These are phyloP conservation scores for Trifolium subterraneum DNA, from an alignment of 306 rosid genomes.

Conservation along the genomic window DNA sequence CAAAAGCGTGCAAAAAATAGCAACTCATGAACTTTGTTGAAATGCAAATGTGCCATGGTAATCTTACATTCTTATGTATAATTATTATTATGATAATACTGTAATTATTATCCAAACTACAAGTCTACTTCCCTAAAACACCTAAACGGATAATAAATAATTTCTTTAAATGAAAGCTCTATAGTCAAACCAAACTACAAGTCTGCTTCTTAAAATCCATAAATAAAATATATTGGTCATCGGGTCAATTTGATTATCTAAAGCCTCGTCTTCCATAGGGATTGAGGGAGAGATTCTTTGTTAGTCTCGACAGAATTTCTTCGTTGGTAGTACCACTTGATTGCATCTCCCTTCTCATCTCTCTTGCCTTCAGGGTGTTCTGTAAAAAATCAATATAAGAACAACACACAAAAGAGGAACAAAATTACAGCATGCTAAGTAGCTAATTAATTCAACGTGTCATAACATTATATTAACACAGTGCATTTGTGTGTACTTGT, in stretches of 20 bases:
- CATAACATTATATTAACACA: too few relatives aligned
- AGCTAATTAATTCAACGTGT: neutral
- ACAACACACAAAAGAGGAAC: neutral
- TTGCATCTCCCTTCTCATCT: constrained; percentile 43
- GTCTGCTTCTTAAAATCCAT: too few relatives aligned
- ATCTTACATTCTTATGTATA: neutral
- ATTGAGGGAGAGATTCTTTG: constrained; percentile 57
- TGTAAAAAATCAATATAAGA: constrained; percentile 41
- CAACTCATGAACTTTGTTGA: neutral
- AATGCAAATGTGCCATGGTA: neutral
- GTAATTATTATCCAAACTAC: too few relatives aligned
- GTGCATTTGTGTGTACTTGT: neutral
- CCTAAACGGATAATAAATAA: too few relatives aligned
- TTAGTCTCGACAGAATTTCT: constrained; percentile 47
- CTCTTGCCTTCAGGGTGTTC: constrained; percentile 43
- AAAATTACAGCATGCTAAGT: constrained; percentile 5
- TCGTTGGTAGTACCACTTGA: constrained; percentile 42
- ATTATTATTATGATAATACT: too few relatives aligned
- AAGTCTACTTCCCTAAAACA: too few relatives aligned
- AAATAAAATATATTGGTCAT: neutral
- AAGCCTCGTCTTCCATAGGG: constrained; percentile 39
- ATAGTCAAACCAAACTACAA: neutral
- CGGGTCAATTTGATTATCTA: constrained; percentile 11
- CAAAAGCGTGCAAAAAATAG: neutral
- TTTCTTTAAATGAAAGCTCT: too few relatives aligned